Evolutionary conservation across 2,329 filamentous ascomycete species (phyloP), one percentile per base, ranked within the genome.

Genomic region (Scytalidium sp.): DNA sequence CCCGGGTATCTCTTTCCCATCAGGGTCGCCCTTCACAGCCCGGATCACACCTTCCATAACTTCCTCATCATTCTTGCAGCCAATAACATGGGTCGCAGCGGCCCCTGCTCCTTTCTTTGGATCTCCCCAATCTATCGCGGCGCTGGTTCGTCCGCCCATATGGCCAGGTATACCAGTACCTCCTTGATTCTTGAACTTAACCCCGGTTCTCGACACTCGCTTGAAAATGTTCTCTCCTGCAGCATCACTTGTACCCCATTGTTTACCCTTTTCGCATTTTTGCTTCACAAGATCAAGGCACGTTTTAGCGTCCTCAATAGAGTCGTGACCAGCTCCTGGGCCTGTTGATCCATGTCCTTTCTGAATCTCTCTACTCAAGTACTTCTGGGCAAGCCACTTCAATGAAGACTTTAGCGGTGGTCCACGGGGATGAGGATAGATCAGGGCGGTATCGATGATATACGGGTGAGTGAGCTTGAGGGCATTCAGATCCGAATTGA

Each of bases 211-310:
- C 3, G 78, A 80, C 3, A 99, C 77, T 9, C 93, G 84, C 58
- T 86, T 88, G 75, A 97, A 99, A 45, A 99, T 83, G 58, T 90
- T 93, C 70, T 99, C 94, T 39, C 84, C 85, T 42, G 84, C 85
- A 2, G 84, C 79, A 41, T 96, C 90, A 45, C 83, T 83, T 0
- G 86, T 87, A 29, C 90, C 94, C 89, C 92, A 99, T 20, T 76
- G 70, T 56, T 88, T 88, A 39, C 94, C 94, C 69, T 89, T 94
- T 67, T 97, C 92, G 67, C 93, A 97, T 68, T 99, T 99, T 64
- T 93, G 86, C 69, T 94, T 96, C 43, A 97, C 84, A 2, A 99
- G 84, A 61, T 97, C 92, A 13, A 99, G 83, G 56, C 91, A 95
- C 2, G 94, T 91, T 56, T 80, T 85, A 13, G 94, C 91, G 67